phyloP scores from a whole-genome alignment of 768 basidiomycete genomes.

The Serendipita vermifera region DNA sequence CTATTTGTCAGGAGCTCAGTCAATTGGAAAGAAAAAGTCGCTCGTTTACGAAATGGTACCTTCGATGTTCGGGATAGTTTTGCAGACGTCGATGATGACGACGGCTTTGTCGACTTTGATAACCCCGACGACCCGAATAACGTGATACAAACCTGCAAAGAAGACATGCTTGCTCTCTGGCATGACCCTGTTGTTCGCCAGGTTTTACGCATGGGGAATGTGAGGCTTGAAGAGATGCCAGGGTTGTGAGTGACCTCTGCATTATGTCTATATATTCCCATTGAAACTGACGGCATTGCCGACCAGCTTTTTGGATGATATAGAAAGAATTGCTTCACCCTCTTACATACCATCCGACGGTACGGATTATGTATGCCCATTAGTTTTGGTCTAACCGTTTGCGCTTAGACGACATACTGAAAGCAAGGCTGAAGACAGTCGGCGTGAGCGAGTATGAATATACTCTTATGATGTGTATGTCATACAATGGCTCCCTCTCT shows the following conservation, averaged over 20 bases:
- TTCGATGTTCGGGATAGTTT: not conserved
- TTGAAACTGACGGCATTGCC: not conserved
- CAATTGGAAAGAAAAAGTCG: not conserved
- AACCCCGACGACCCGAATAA: not conserved
- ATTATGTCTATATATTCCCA: conserved; percentile 18
- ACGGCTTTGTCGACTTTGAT: not conserved
- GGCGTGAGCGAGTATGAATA: conserved; percentile 13
- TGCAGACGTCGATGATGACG: not conserved
- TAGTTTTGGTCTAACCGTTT: not conserved
- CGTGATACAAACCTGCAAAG: conserved; percentile 36
- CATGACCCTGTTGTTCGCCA: conserved; percentile 40
- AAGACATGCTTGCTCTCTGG: conserved; percentile 59
- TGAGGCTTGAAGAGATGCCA: conserved; percentile 53
- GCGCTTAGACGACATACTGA: conserved; percentile 35
- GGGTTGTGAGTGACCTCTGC: conserved; percentile 46
- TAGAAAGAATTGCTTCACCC: conserved; percentile 37
- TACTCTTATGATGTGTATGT: conserved; percentile 27
- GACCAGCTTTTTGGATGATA: conserved; percentile 36
- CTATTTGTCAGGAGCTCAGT: not conserved
- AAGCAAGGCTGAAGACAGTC: conserved; percentile 38
- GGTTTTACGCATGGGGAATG: conserved; percentile 36
- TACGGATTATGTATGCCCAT: conserved; percentile 22
- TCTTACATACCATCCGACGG: conserved; percentile 59
- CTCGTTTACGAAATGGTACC: not conserved
- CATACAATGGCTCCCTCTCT: too few relatives aligned